phyloP scores from a whole-genome alignment of 1,284 basidiomycete genomes.

The Cryptococcus sp. region DNA sequence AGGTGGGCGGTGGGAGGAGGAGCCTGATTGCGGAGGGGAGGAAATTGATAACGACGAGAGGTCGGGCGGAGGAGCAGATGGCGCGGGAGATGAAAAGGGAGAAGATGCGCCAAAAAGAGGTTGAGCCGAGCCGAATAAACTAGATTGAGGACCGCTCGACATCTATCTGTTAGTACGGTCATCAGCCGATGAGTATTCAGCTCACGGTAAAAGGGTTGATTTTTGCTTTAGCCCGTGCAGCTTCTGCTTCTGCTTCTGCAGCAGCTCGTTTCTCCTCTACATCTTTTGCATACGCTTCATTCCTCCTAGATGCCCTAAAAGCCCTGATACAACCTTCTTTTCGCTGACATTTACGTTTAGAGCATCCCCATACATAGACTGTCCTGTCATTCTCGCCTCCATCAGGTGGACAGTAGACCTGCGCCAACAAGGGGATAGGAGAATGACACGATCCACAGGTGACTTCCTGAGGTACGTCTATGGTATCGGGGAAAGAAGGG shows the following conservation, averaged over 20 bases:
- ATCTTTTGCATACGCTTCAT: slow-evolving; percentile 46
- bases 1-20: no score
- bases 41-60: slow-evolving; percentile 20
- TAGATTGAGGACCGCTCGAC: slow-evolving; percentile 7
- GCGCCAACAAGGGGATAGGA: slow-evolving; percentile 43
- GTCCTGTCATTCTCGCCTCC: slow-evolving; percentile 48
- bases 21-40: slow-evolving; percentile 15
- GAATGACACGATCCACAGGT: slow-evolving; percentile 38
- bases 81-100: slow-evolving; percentile 16
- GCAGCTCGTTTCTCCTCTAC: slow-evolving; percentile 35
- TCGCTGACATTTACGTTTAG: slow-evolving; percentile 38
- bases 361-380: slow-evolving; percentile 46
- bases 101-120: slow-evolving; percentile 30
- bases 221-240: slow-evolving; percentile 33
- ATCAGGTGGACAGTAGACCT: slow-evolving; percentile 48
- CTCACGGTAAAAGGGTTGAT: slow-evolving; percentile 47
- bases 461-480: slow-evolving; percentile 19
- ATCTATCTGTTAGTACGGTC: slow-evolving; percentile 3
- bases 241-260: slow-evolving; percentile 31
- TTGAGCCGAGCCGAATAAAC: slow-evolving; percentile 29
- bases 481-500: slow-evolving; percentile 38
- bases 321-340: slow-evolving; percentile 44
- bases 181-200: background rate
- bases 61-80: slow-evolving; percentile 13
- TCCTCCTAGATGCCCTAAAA: slow-evolving; percentile 43